Base-by-base conservation (phyloP, 257 asterid species). In the Rubia yunnanensis region DNA sequence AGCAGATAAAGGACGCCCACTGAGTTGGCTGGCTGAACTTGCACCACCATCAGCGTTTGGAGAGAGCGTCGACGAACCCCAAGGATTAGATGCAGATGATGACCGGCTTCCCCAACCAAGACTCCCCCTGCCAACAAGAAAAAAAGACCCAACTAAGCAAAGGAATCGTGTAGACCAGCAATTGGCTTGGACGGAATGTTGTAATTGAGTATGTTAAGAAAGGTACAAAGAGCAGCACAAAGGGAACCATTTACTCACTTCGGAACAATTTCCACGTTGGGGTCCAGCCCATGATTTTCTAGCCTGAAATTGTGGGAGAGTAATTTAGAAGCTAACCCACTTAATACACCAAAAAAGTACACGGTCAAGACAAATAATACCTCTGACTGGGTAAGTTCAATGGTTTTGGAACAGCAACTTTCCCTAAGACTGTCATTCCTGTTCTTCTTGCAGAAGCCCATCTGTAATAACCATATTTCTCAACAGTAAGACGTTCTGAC, bases 371-470 rank as follows among this genome's bases (percentile, higher is more conserved):
- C 70, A 74, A 48, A 64, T 31, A 20, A 49, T 85, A 94, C 99
- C 89, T 78, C 64, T 94, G 99, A 76, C 99, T 94, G 31, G 99
- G 99, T 76, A 90, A 84, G 80, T 94, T 94, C 76, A 94, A 73
- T 69, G 99, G 99, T 73, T 94, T 94, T 24, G 99, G 99, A 73
- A 82, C 98, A 79, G 96, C 79, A 76, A 92, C 98, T 81, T 90
- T 94, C 39, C 99, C 98, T 68, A 88, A 77, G 53, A 86, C 95
- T 64, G 95, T 90, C 97, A 88, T 88, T 66, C 95, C 95, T 63
- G 96, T 85, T 85, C 95, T 85, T 79, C 95, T 90, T 67, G 92
- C 86, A 83, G 91, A 74, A 60, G 85, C 88, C 94, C 91, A 81
- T 78, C 99, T 94, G 71, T 57, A 70, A 79, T 34, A 57, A 36